Percentiles rank a stretch among this genome's conserved stretches.
Evolutionary conservation across 371 early-diverging fungal species (phyloP).

Genomic region (Phascolomyces articulosus): DNA sequence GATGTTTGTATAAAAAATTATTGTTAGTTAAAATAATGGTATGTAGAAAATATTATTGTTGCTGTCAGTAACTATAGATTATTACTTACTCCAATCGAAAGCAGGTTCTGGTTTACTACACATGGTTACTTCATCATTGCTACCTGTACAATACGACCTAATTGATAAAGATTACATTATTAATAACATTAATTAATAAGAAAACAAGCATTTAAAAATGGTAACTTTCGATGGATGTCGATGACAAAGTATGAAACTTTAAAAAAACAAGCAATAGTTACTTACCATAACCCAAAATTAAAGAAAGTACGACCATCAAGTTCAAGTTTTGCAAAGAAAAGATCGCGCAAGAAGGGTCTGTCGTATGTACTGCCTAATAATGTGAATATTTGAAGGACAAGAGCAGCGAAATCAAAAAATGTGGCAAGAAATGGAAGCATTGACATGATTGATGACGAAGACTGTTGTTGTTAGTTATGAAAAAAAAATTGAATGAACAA

Average conservation of each 20-base stretch:
- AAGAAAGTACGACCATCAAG: slow-evolving; percentile 19
- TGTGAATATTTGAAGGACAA: slow-evolving; percentile 46
- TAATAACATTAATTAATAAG: background rate
- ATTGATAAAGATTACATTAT: background rate
- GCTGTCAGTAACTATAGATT: no score
- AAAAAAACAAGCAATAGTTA: no score
- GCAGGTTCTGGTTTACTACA: slow-evolving; percentile 43
- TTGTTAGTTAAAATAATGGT: no score
- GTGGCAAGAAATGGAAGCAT: slow-evolving; percentile 35
- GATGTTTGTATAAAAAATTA: no score
- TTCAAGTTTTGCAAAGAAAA: slow-evolving; percentile 41
- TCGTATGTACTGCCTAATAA: slow-evolving; percentile 47
- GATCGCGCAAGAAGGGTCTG: slow-evolving; percentile 35
- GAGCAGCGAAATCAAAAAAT: slow-evolving; percentile 48
- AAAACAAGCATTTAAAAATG: background rate
- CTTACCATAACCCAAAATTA: slow-evolving; percentile 47
- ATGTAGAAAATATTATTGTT: background rate
- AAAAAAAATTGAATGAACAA: background rate
- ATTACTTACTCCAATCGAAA: slow-evolving; percentile 44
- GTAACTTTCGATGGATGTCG: no score
- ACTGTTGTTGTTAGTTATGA: background rate
- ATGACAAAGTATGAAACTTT: no score
- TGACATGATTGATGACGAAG: background rate
- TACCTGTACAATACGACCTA: slow-evolving; percentile 44
- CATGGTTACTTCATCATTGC: slow-evolving; percentile 15